phyloP scores from a whole-genome alignment of 1,284 basidiomycete genomes.

The Mycosarcoma maydis region DNA sequence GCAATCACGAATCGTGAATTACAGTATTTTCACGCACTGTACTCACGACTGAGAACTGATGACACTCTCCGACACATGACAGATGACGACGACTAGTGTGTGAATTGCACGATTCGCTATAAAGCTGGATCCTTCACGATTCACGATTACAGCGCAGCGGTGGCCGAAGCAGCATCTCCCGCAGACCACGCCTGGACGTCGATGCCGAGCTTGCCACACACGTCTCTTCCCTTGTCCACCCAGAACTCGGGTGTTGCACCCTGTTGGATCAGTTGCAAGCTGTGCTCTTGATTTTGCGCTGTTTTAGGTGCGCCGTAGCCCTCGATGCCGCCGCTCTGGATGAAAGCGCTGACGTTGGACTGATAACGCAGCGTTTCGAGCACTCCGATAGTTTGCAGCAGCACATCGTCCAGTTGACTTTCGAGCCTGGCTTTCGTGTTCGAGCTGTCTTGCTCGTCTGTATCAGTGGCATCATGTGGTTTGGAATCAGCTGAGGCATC shows the following conservation, averaged over 20 bases:
- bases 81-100: too few species aligned
- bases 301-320: constrained; percentile 23
- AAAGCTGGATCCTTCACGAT: too few species aligned
- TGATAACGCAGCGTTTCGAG: constrained; percentile 54
- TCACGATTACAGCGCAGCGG: constrained; percentile 12
- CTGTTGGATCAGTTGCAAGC: background rate
- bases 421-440: constrained; percentile 23
- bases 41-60: too few species aligned
- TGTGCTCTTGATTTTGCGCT: constrained; percentile 10
- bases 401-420: constrained; percentile 49
- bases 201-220: constrained; percentile 33
- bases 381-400: constrained; percentile 63
- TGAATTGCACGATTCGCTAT: too few species aligned
- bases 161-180: constrained; percentile 19
- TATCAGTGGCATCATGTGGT: too few species aligned
- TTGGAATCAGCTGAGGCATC: too few species aligned
- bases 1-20: too few species aligned
- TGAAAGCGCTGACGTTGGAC: constrained; percentile 52
- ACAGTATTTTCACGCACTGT: too few species aligned
- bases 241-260: constrained; percentile 31
- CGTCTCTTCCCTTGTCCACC: constrained; percentile 20
- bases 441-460: background rate
- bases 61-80: too few species aligned
- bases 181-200: constrained; percentile 29
- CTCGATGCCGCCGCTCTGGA: constrained; percentile 41